Evolutionary conservation across 371 early-diverging fungal species (phyloP), one percentile per base, ranked within the genome.

Genomic region (Capniomyces stellatus): DNA sequence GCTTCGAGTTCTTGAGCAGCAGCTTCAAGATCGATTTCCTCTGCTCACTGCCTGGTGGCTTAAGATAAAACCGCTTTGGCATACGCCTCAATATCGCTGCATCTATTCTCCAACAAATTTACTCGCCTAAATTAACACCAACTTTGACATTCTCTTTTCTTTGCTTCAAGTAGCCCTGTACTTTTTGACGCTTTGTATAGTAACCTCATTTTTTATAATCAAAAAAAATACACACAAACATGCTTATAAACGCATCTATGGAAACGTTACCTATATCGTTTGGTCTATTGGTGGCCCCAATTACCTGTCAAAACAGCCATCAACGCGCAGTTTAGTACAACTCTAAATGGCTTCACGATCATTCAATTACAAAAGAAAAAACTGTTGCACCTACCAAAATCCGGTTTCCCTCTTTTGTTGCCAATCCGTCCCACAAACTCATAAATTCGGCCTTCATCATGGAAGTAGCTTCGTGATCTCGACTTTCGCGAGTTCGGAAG

Each of bases 401-500:
- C 23, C 86, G 78, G 25, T 71, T 71, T 51, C 76, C 76, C 50
- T 82, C 82, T 19, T 78, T 80, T 0, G 92, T 82, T 0, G 84
- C 78, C 51, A 97, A 69, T 3, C 98, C 98, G 67, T 97, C 98
- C 98, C 98, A 97, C 58, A 92, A 71, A 60, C 75, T 86, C 93
- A 97, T 93, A 60, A 95, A 94, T 73, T 95, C 95, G 4, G 96
- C 92, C 75, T 95, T 97, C 93, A 97, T 95, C 79, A 90, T 92
- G 47, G 79, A 76, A 25, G 88, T 91, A 21, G 89, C 89, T 70
- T 95, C 96, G 62, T 95, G 94, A 67, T 97, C 98, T 22, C 72
- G 77, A 48, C 81, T 80, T 55, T 85, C 71, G 41, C 98, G 77
- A 54, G 92, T 91, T n/a, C 95, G 76, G 55, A 95, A 66, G 61